phyloP scores from a whole-genome alignment of 139 green algal genomes.

The Chlamydomonas schloesseri region DNA sequence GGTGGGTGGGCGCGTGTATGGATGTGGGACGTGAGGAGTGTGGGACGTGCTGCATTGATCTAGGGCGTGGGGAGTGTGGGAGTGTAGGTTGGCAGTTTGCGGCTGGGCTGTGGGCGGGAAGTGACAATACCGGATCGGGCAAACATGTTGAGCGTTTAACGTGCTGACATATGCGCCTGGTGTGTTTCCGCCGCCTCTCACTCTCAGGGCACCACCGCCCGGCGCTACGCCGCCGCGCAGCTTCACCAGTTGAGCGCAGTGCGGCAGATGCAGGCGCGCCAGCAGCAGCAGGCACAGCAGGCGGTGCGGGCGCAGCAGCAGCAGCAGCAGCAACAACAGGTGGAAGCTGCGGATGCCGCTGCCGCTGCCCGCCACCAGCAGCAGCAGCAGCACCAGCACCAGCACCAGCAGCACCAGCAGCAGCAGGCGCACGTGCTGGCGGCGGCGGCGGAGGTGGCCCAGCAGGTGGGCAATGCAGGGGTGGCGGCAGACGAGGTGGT shows the following conservation, averaged over 20 bases:
- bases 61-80: not conserved
- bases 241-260: constrained; percentile 21
- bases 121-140: too few relatives aligned
- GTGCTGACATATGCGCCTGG: not conserved
- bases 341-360: too few relatives aligned
- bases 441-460: constrained; percentile 15
- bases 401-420: not conserved
- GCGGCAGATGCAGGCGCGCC: not conserved
- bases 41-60: not conserved
- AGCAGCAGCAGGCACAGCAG: not conserved
- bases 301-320: too few relatives aligned
- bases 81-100: not conserved
- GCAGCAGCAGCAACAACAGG: too few relatives aligned
- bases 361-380: not conserved
- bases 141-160: not conserved
- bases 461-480: constrained; percentile 27
- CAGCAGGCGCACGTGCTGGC: constrained; percentile 30
- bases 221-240: constrained; percentile 17
- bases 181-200: too few relatives aligned
- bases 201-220: not conserved
- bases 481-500: too few relatives aligned
- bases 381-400: not conserved
- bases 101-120: too few relatives aligned
- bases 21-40: not conserved
- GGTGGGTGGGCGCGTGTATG: too few relatives aligned